phyloP scores from a whole-genome alignment of 1,139 yeast genomes.

The Debaryomyces robertsiae region DNA sequence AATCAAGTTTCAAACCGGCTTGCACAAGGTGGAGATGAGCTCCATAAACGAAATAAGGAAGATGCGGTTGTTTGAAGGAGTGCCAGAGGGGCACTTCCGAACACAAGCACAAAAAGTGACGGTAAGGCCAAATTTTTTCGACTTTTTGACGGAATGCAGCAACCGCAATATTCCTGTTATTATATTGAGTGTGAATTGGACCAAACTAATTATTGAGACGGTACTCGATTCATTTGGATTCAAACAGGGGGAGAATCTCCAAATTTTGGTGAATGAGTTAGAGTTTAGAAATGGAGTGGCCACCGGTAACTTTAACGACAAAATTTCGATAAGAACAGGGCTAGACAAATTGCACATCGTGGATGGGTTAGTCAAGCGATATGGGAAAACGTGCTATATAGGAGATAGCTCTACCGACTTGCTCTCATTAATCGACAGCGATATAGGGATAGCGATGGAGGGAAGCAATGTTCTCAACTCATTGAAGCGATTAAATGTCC shows the following conservation, averaged over 20 bases:
- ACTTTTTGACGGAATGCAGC: slow-evolving; percentile 32
- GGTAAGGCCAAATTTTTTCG: slow-evolving; percentile 47
- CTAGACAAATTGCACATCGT: slow-evolving; percentile 49
- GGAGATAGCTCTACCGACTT: slow-evolving; percentile 74
- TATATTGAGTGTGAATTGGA: slow-evolving; percentile 70
- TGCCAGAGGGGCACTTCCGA: slow-evolving; percentile 33
- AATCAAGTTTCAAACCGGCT: slow-evolving; percentile 44
- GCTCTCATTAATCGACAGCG: slow-evolving; percentile 52
- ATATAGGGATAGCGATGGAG: slow-evolving; percentile 51
- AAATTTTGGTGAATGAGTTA: slow-evolving; percentile 53
- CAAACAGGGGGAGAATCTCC: slow-evolving; percentile 20
- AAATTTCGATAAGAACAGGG: slow-evolving; percentile 51
- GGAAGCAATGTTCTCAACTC: slow-evolving; percentile 25
- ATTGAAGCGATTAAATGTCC: slow-evolving; percentile 11
- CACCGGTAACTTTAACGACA: slow-evolving; percentile 40
- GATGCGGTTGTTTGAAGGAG: slow-evolving; percentile 46
- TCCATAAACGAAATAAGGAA: slow-evolving; percentile 51
- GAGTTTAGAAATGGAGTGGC: slow-evolving; percentile 39
- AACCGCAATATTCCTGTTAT: slow-evolving; percentile 36
- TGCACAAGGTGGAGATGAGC: slow-evolving; percentile 50
- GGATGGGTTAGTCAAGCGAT: slow-evolving; percentile 19
- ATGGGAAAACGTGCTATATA: slow-evolving; percentile 42
- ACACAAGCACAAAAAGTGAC: slow-evolving; percentile 38
- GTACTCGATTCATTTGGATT: slow-evolving; percentile 39
- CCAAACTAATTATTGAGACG: slow-evolving; percentile 48